A percentile compares a stretch with the other conserved stretches of the same genome.
Evolutionary conservation across 2,329 filamentous ascomycete genomes (phyloP).

Genomic region (Cadophora sp.): DNA sequence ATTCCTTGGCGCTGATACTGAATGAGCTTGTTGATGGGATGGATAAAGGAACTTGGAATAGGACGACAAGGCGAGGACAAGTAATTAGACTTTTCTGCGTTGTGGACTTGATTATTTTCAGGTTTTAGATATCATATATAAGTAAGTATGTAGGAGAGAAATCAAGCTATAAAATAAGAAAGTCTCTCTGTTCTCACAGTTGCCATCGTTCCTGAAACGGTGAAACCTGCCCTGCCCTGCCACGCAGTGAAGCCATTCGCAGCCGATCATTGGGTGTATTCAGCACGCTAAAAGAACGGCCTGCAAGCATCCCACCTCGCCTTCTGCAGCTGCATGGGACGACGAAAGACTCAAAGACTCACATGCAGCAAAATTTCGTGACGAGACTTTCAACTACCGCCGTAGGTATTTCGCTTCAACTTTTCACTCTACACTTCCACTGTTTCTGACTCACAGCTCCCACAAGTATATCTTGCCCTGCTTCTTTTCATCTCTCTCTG

Average conservation of each 20-base stretch:
- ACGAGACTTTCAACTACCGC: conserved; percentile 7
- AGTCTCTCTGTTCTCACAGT: too few relatives aligned
- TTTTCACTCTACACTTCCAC: neutral
- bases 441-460: conserved; percentile 12
- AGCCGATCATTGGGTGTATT: conserved; percentile 4
- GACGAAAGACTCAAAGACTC: conserved; percentile 16
- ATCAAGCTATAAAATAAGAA: neutral
- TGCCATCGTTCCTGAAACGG: conserved; percentile 8
- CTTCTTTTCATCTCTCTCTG: neutral
- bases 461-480: conserved; percentile 10
- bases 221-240: neutral
- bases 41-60: neutral
- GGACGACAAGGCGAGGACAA: neutral
- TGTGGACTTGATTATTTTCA: too few relatives aligned
- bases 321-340: neutral
- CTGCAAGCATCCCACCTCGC: conserved; percentile 10
- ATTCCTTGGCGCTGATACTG: neutral
- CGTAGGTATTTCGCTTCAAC: conserved; percentile 10
- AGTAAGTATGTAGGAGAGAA: too few relatives aligned
- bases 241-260: conserved; percentile 1
- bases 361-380: conserved; percentile 19
- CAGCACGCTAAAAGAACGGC: neutral
- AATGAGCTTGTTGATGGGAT: neutral
- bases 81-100: too few relatives aligned
- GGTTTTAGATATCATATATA: too few relatives aligned